Conservation (phyloP, 805 yeast species). For the Kazachstania bromeliacearum region DNA sequence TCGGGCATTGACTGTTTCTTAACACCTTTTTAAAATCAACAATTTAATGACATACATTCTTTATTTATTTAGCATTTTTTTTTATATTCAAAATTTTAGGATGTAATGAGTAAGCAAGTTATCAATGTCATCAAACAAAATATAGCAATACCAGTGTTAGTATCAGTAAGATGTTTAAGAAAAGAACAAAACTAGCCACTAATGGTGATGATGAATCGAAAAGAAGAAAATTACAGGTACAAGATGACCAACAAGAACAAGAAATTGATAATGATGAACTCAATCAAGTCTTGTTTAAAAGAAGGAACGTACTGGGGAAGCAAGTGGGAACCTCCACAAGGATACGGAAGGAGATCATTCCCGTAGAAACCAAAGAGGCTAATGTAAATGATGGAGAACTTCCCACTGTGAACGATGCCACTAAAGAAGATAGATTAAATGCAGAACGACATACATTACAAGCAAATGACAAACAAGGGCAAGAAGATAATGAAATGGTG, state of each 20-base stretch:
- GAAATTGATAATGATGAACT: neutral
- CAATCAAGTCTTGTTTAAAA: slow-evolving; percentile 2
- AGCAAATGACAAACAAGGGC: neutral
- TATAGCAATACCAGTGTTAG: too few relatives aligned
- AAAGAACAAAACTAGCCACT: slow-evolving; percentile 10
- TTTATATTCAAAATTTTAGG: too few relatives aligned
- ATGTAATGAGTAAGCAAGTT: too few relatives aligned
- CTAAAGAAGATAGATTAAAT: slow-evolving; percentile 10
- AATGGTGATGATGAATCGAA: slow-evolving; percentile 4
- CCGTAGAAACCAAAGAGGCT: too few relatives aligned
- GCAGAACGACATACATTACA: slow-evolving; percentile 4
- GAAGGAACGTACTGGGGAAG: neutral
- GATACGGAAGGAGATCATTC: neutral
- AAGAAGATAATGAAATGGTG: neutral
- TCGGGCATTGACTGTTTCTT: too few relatives aligned
- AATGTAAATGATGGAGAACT: neutral
- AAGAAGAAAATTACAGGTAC: slow-evolving; percentile 10
- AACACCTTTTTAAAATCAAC: too few relatives aligned
- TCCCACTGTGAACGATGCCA: slow-evolving; percentile 7
- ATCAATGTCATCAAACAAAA: too few relatives aligned
- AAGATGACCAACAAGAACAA: neutral
- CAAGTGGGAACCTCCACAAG: neutral
- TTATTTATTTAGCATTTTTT: too few relatives aligned
- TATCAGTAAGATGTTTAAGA: slow-evolving; percentile 26
- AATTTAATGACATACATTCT: too few relatives aligned